Evolutionary conservation across 2,329 filamentous ascomycete species (phyloP).

Genomic region (Apiospora pterosperma): DNA sequence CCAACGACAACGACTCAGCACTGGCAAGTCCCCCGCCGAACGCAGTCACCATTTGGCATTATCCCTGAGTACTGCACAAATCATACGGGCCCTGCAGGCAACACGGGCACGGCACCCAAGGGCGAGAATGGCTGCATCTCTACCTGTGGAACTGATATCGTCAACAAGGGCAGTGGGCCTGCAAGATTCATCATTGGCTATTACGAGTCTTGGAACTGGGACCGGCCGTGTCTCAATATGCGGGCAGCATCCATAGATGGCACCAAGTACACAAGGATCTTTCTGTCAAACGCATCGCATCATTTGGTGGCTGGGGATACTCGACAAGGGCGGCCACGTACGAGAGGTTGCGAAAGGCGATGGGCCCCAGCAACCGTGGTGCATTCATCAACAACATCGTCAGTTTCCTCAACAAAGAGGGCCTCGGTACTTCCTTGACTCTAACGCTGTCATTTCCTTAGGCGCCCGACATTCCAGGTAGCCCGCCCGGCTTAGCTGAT

Average conservation of each 20-base stretch:
- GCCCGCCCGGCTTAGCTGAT: constrained; percentile 22
- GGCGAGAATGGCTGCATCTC: constrained; percentile 30
- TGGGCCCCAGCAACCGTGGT: constrained; percentile 29
- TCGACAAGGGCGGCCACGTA: constrained; percentile 34
- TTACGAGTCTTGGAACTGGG: constrained; percentile 30
- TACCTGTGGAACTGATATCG: constrained; percentile 28
- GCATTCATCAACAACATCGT: constrained; percentile 28
- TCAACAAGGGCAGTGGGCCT: constrained; percentile 5
- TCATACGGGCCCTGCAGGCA: no score
- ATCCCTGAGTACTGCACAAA: no score
- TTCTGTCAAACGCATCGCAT: constrained; percentile 36
- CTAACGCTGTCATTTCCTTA: constrained; percentile 17
- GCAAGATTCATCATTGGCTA: constrained; percentile 19
- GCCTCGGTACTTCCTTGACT: constrained; percentile 24
- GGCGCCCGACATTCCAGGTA: constrained; percentile 31
- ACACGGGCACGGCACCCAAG: constrained; percentile 21
- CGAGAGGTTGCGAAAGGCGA: constrained; percentile 33
- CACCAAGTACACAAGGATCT: constrained; percentile 26
- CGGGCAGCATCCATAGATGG: constrained; percentile 15
- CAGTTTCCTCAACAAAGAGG: constrained; percentile 29
- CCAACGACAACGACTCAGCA: no score
- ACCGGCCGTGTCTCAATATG: constrained; percentile 28
- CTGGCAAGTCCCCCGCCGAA: no score
- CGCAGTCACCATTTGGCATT: no score
- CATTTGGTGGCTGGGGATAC: constrained; percentile 42